These are phyloP conservation scores for Exophiala bonariae DNA, from an alignment of 2,329 filamentous ascomycete species.

Conservation along the genomic window DNA sequence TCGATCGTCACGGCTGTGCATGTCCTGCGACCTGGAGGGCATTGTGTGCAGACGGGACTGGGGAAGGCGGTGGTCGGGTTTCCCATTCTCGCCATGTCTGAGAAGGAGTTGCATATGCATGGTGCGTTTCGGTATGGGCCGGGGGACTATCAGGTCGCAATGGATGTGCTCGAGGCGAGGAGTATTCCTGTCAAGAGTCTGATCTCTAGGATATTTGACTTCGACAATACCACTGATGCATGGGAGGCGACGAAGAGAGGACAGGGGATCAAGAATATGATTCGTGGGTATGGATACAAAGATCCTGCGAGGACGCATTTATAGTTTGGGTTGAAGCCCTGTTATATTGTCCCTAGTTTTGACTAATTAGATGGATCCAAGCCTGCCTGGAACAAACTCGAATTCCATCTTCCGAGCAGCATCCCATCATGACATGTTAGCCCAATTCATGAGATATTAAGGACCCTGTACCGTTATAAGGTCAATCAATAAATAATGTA, in stretches of 20 bases:
- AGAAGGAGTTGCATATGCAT: conserved; percentile 38
- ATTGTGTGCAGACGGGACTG: conserved; percentile 38
- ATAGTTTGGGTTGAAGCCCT: too few species aligned
- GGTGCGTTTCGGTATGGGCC: conserved; percentile 36
- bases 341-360: too few species aligned
- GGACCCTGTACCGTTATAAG: too few species aligned
- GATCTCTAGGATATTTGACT: conserved; percentile 34
- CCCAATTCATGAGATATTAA: too few species aligned
- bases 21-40: conserved; percentile 33
- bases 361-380: too few species aligned
- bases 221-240: conserved; percentile 36
- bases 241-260: conserved; percentile 34
- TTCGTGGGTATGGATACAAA: conserved; percentile 25
- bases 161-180: conserved; percentile 36
- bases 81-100: conserved; percentile 36
- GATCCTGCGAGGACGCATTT: conserved; percentile 2
- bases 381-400: too few species aligned
- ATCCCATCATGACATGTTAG: too few species aligned
- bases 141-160: conserved; percentile 37
- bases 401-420: too few species aligned
- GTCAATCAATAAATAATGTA: conserved; percentile 5
- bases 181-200: conserved; percentile 33
- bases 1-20: conserved; percentile 48
- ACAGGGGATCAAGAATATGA: conserved; percentile 29
- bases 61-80: conserved; percentile 39